phyloP scores from a whole-genome alignment of 805 yeast species.

The Pichia nakasei region DNA sequence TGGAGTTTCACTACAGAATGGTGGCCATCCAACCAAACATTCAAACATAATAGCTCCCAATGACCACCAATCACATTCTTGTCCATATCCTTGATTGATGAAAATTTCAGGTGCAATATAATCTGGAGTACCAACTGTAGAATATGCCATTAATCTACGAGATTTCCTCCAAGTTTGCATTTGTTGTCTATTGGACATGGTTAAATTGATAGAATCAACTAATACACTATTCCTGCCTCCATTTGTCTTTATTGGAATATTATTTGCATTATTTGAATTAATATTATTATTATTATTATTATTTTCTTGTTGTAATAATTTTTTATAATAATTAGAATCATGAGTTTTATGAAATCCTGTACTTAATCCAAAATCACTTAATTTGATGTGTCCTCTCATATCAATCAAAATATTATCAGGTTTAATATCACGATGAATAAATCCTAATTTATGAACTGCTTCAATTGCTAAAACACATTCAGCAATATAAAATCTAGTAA shows the following conservation, averaged over 20 bases:
- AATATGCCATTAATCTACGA: conserved; percentile 86
- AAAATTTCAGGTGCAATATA: conserved; percentile 94
- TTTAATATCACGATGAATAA: conserved; percentile 94
- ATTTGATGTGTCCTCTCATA: conserved; percentile 54
- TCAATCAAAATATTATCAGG: conserved; percentile 83
- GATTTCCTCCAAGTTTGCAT: conserved; percentile 95
- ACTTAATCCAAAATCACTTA: conserved; percentile 70
- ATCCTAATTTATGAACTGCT: conserved; percentile 86
- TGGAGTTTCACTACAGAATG: conserved; percentile 90
- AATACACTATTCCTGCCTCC: conserved; percentile 63
- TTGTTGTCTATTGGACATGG: conserved; percentile 91
- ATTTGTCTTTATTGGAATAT: conserved; percentile 13
- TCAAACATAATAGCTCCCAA: conserved; percentile 95
- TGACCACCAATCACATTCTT: conserved; percentile 98
- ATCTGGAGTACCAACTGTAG: conserved; percentile 95
- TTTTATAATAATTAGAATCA: conserved; percentile 78
- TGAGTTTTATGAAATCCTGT: conserved; percentile 93
- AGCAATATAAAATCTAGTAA: conserved; percentile 88
- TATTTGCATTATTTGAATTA: conserved; percentile 11
- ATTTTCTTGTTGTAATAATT: conserved; percentile 59
- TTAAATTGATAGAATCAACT: conserved; percentile 91
- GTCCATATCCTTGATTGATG: conserved; percentile 89
- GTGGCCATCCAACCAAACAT: conserved; percentile 95
- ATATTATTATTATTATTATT: not conserved
- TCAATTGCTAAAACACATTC: conserved; percentile 94